Evolutionary conservation across 2,329 filamentous ascomycete species (phyloP).

Genomic region (Paraphaeosphaeria minitans): DNA sequence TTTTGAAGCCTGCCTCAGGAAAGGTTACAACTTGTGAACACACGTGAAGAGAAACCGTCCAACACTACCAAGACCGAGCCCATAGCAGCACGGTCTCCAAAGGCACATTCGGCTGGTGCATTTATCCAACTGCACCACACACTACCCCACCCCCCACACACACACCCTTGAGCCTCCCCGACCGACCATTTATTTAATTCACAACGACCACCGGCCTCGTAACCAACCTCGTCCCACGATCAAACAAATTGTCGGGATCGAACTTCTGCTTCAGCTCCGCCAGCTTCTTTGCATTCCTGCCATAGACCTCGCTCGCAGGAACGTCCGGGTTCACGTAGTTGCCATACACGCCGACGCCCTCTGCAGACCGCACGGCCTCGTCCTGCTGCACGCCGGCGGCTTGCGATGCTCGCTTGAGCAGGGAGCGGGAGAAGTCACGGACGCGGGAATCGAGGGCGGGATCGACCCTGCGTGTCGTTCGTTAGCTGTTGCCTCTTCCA

Average conservation of each 20-base stretch:
- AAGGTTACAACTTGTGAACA: no score
- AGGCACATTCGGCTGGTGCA: no score
- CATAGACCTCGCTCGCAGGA: constrained; percentile 36
- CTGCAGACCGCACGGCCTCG: constrained; percentile 18
- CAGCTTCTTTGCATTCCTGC: constrained; percentile 38
- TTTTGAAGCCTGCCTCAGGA: no score
- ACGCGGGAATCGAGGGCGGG: constrained; percentile 31
- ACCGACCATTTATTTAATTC: neutral
- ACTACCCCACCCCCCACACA: no score
- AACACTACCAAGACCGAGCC: no score
- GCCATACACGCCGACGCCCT: constrained; percentile 39
- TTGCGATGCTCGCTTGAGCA: constrained; percentile 34
- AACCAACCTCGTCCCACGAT: constrained; percentile 29
- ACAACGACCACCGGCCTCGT: constrained; percentile 13
- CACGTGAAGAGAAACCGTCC: no score
- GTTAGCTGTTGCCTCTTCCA: no score
- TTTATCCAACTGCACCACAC: no score
- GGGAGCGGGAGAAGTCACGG: constrained; percentile 28
- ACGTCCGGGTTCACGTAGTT: constrained; percentile 38
- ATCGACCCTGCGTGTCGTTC: constrained; percentile 28
- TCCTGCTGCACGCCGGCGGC: constrained; percentile 21
- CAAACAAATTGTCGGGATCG: constrained; percentile 43
- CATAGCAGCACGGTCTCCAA: no score
- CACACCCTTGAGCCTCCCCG: no score
- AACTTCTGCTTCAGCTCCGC: constrained; percentile 43